Conservation (phyloP, 345 rosid species). For the Hirschfeldia incana region DNA sequence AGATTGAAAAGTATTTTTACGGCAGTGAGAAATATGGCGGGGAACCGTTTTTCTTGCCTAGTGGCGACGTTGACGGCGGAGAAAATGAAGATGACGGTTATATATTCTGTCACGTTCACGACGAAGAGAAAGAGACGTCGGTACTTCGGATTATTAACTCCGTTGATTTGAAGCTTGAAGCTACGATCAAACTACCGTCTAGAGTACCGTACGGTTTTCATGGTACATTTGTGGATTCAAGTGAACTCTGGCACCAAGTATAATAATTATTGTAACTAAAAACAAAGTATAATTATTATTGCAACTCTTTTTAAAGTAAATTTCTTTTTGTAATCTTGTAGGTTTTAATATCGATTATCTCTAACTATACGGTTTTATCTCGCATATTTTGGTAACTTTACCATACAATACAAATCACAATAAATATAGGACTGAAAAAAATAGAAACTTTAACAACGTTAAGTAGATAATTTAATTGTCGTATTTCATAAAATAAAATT, state of each 20-base stretch:
- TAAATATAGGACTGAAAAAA: not conserved
- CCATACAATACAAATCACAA: not conserved
- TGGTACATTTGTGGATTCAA: conserved; percentile 76
- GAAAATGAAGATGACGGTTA: conserved; percentile 77
- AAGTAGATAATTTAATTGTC: not conserved
- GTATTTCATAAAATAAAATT: not conserved
- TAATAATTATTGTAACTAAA: conserved; percentile 4
- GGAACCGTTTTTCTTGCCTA: conserved; percentile 77
- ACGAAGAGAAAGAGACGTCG: conserved; percentile 72
- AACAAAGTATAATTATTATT: no score
- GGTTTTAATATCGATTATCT: conserved; percentile 5
- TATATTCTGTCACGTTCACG: conserved; percentile 75
- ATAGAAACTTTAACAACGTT: not conserved
- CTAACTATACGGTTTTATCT: conserved; percentile 2
- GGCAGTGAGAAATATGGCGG: conserved; percentile 77
- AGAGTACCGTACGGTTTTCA: conserved; percentile 97
- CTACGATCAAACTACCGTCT: conserved; percentile 72
- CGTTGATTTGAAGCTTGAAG: conserved; percentile 59
- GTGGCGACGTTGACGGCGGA: conserved; percentile 12
- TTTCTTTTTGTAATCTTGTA: not conserved
- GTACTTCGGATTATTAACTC: conserved; percentile 81
- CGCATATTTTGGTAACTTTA: not conserved
- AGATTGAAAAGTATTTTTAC: conserved; percentile 55
- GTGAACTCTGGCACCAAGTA: conserved; percentile 60
- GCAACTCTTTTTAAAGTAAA: no score